Percentiles rank a stretch among this genome's conserved stretches.
phyloP scores from a whole-genome alignment of 2,329 filamentous ascomycete genomes.

The Cryphonectria carpinicola region DNA sequence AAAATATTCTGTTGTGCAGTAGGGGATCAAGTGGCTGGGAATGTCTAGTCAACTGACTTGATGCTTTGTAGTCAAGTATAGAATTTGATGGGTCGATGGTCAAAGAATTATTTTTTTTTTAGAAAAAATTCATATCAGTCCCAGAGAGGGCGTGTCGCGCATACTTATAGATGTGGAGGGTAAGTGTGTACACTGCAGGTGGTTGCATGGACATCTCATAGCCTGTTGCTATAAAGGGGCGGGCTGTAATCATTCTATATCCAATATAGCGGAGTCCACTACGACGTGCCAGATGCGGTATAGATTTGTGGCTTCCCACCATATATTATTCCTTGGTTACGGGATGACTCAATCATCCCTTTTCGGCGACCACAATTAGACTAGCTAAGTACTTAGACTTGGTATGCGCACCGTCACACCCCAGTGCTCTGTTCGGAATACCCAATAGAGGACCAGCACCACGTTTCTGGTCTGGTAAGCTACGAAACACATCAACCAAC shows the following conservation, averaged over 20 bases:
- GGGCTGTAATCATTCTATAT: background rate
- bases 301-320: background rate
- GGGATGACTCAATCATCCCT: background rate
- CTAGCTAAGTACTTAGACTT: background rate
- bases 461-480: background rate
- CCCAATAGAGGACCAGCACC: background rate
- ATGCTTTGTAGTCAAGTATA: background rate
- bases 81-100: background rate
- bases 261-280: background rate
- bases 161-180: conserved; percentile 23
- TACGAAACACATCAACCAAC: background rate
- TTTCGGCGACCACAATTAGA: background rate
- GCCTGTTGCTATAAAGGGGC: background rate
- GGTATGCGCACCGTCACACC: background rate
- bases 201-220: background rate
- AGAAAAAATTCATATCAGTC: background rate
- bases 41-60: background rate
- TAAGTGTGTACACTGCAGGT: background rate
- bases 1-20: background rate
- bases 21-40: background rate
- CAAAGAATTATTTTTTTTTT: too few relatives aligned
- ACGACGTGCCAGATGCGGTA: background rate
- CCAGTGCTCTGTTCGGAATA: background rate
- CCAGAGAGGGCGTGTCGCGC: background rate
- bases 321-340: background rate